Evolutionary conservation across 2,329 filamentous ascomycete species (phyloP), one percentile per base, ranked within the genome.

Genomic region (Cladophialophora bantiana): DNA sequence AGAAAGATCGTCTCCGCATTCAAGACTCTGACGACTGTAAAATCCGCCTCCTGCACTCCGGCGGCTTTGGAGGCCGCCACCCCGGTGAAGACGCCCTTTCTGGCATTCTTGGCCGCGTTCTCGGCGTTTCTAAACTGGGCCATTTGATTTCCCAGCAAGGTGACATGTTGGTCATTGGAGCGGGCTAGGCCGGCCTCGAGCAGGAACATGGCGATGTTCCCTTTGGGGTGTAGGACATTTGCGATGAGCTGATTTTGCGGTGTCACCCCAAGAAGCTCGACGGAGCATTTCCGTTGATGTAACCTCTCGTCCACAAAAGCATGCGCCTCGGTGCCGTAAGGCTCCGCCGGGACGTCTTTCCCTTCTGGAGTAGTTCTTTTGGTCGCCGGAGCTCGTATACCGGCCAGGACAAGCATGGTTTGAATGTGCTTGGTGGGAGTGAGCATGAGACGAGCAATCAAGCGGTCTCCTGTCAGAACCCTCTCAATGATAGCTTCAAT

Each of bases 91-190:
- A 98, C 77, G 55, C 93, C 92, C 53, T 90, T 84, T 74, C 91
- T 90, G 71, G 86, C 86, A 71, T 88, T 86, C 80, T 93, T 93
- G 4, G 95, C 95, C 66, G 86, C 83, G 78, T 92, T 94, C 82
- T 99, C 95, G 1, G 95, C 94, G 71, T 91, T 88, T 70, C 95
- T 89, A 65, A 98, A 87, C 65, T 86, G 79, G 50, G 90, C 89
- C 95, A 99, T 99, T 74, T 94, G 92, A 58, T 88, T 83, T 53
- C 95, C 95, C 10, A 99, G 86, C 81, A 97, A 85, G 45, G 93
- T 96, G 0, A 94, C 96, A 82, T 99, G 95, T 80, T 95, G 94
- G 79, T 99, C 95, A 71, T 94, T 93, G 83, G 94, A 98, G 75
- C 93, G 88, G 48, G 94, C 95, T 64, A 98, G 84, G 73, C 95